Evolutionary conservation across 208 protist species (phyloP).

Genomic region (Strigomonas culicis): DNA sequence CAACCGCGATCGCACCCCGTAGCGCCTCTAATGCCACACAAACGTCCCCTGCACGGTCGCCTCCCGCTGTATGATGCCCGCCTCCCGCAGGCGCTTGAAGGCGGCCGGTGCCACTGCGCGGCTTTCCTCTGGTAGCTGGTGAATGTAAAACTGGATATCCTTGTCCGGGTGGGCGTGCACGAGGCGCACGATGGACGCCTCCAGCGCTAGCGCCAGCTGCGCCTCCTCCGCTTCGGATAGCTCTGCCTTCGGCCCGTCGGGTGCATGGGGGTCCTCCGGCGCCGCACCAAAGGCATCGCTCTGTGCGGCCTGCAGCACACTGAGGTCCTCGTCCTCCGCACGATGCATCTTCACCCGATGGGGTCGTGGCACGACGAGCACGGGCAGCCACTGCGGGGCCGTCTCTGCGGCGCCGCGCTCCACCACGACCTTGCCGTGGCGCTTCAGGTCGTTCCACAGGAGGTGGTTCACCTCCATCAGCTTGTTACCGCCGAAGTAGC

Average conservation of each 20-base stretch:
- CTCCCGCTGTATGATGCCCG: slow-evolving; percentile 47
- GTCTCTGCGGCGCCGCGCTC: slow-evolving; percentile 59
- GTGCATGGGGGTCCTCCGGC: too few relatives aligned
- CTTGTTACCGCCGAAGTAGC: slow-evolving; percentile 67
- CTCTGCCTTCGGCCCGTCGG: background rate
- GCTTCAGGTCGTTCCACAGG: slow-evolving; percentile 79
- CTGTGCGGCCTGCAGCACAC: slow-evolving; percentile 32
- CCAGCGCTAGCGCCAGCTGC: slow-evolving; percentile 24
- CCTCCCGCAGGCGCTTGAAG: slow-evolving; percentile 70
- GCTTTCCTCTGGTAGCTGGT: slow-evolving; percentile 32
- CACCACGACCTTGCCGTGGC: slow-evolving; percentile 63
- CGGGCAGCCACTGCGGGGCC: slow-evolving; percentile 65
- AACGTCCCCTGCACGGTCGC: slow-evolving; percentile 60
- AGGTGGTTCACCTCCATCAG: slow-evolving; percentile 56
- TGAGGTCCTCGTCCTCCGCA: slow-evolving; percentile 74
- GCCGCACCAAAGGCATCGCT: background rate
- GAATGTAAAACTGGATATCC: slow-evolving; percentile 77
- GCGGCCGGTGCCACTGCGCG: slow-evolving; percentile 43
- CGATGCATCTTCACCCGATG: slow-evolving; percentile 61
- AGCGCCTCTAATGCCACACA: slow-evolving; percentile 67
- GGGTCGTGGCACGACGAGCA: slow-evolving; percentile 44
- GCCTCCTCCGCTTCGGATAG: background rate
- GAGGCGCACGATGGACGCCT: slow-evolving; percentile 38
- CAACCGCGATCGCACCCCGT: too few relatives aligned
- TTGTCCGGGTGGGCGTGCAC: slow-evolving; percentile 47